A percentile compares a stretch with the other conserved stretches of the same genome.
These are phyloP conservation scores for Malania oleifera DNA, from an alignment of 164 flowering plant species.

Conservation along the genomic window DNA sequence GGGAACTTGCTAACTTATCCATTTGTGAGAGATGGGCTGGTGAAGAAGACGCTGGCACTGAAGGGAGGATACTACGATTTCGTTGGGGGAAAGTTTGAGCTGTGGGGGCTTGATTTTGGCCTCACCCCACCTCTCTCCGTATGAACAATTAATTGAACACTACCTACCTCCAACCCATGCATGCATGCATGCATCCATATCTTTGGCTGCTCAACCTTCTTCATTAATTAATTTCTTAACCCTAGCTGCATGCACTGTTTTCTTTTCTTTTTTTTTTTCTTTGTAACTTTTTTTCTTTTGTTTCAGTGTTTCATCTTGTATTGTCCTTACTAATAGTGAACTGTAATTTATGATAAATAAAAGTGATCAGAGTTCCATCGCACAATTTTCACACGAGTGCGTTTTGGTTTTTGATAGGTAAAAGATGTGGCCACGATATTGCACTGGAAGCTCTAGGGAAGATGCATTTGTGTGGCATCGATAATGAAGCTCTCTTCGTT, in stretches of 20 bases:
- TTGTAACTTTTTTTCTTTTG: no score
- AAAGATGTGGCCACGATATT: conserved; percentile 65
- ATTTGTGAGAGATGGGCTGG: conserved; percentile 79
- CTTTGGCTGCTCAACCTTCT: not conserved
- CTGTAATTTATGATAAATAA: no score
- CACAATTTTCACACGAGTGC: conserved; percentile 24
- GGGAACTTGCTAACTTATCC: conserved; percentile 80
- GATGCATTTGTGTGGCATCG: conserved; percentile 18
- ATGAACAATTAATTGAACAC: conserved; percentile 35
- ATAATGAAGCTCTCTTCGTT: conserved; percentile 16
- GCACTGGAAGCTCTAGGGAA: conserved; percentile 59
- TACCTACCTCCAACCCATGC: no score
- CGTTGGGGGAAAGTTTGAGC: conserved; percentile 69
- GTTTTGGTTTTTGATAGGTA: conserved; percentile 39
- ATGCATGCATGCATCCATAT: conserved; percentile 2
- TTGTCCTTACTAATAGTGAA: no score
- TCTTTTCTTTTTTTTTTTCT: no score
- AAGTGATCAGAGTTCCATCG: no score
- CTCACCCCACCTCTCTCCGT: conserved; percentile 48
- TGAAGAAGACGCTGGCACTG: conserved; percentile 66
- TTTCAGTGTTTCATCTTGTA: no score
- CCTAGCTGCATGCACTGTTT: no score
- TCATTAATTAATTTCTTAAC: no score
- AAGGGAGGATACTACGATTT: conserved; percentile 93
- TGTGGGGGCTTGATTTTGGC: conserved; percentile 65